Evolutionary conservation across 1,284 basidiomycete species (phyloP), one percentile per base, ranked within the genome.

Genomic region (Ganoderma multipileum): DNA sequence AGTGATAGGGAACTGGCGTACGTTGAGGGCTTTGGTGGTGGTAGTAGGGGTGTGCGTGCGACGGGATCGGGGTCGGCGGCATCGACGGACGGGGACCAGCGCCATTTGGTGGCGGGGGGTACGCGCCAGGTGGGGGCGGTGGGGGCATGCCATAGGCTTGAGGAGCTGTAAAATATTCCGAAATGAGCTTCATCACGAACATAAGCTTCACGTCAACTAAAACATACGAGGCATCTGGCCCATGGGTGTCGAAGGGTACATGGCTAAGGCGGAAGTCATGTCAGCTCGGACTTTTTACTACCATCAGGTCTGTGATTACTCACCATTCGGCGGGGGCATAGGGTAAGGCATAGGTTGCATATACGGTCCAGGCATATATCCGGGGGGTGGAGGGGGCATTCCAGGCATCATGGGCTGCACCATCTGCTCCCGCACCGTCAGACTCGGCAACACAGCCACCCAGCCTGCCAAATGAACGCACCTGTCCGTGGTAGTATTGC

Each of bases 261-360:
- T 94, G n/a, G 89, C 91, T 91, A 78, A 47, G 66, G 65, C 39
- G 63, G 30, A 38, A 8, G 14, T 36, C 11, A 58, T 8, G 36
- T 38, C 54, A 55, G 26, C 18, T 12, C 5, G 36, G 23, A 41
- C 11, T 5, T 7, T 28, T 42, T 18, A 26, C 2, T 8, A 33
- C 33, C 16, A 16, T 8, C n/a, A 20, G 28, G n/a, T 4, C 9
- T 14, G 3, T 8, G 23, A 57, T 44, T 33, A 74, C 76, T 81
- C 74, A 86, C 91, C 90, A 77, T 89, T 91, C 69, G 92, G 91
- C 72, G 82, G 81, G 62, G 91, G 91, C 87, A 94, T 92, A 52
- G 91, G 91, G 79, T 94, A 95, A 36, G 86, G 89, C 88, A 95
- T 93, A 62, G 84, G 90, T 77, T 91, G 92, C 91, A 95, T 93